These are phyloP conservation scores for Trifolium subterraneum DNA, from an alignment of 306 rosid genomes.

Conservation along the genomic window DNA sequence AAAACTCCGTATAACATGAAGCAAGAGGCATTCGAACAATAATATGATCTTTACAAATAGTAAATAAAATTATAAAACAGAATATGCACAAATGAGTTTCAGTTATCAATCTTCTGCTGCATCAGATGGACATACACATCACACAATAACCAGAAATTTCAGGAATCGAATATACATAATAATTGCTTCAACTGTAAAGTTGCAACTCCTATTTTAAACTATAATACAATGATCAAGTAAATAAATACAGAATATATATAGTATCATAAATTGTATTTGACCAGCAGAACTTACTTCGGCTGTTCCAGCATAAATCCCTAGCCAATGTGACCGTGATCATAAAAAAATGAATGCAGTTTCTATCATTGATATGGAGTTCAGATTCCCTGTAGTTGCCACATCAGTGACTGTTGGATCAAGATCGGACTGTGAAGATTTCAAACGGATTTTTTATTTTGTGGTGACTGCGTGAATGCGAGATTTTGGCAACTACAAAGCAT, in stretches of 20 bases:
- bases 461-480: neutral
- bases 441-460: neutral
- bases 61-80: neutral
- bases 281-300: neutral
- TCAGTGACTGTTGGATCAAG: neutral
- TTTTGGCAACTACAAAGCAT: neutral
- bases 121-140: neutral
- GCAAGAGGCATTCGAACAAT: neutral
- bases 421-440: neutral
- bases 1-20: too few species aligned
- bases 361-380: conserved; percentile 11
- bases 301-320: neutral
- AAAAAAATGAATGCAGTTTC: conserved; percentile 24
- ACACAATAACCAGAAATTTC: conserved; percentile 2
- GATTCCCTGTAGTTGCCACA: neutral
- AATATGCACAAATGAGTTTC: neutral
- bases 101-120: neutral
- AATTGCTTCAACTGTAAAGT: neutral
- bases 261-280: neutral
- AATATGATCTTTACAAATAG: neutral
- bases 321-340: neutral
- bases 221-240: neutral
- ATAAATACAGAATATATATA: conserved; percentile 3
- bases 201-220: conserved; percentile 16
- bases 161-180: conserved; percentile 7